These are phyloP conservation scores for Tillandsia fasciculata DNA, from an alignment of 176 grass and related monocot species.

Conservation along the genomic window DNA sequence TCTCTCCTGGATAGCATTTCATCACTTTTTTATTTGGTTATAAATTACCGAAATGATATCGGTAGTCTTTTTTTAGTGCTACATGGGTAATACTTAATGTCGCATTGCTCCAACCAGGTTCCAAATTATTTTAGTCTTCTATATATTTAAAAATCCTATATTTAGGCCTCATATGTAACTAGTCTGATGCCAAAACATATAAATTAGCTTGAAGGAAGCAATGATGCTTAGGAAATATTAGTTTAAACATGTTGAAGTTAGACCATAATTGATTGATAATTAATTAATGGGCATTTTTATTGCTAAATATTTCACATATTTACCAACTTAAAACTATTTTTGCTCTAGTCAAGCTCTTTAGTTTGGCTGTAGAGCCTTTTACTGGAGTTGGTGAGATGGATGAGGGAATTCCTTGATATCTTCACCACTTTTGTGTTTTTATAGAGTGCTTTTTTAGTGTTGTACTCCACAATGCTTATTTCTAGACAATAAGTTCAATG, in stretches of 20 bases:
- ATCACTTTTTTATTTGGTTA: not conserved
- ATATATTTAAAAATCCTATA: not conserved
- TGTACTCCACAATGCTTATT: too few relatives aligned
- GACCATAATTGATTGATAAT: not conserved
- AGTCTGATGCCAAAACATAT: not conserved
- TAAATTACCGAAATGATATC: not conserved
- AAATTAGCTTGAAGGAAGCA: not conserved
- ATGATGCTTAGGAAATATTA: not conserved
- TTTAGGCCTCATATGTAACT: too few relatives aligned
- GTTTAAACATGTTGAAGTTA: not conserved
- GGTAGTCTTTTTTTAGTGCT: not conserved
- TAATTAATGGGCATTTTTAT: not conserved
- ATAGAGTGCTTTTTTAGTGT: too few relatives aligned
- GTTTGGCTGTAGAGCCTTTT: too few relatives aligned
- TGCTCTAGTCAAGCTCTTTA: too few relatives aligned
- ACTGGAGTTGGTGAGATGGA: too few relatives aligned
- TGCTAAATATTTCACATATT: too few relatives aligned
- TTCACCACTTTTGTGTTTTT: too few relatives aligned
- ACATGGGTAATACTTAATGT: not conserved
- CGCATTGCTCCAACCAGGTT: not conserved
- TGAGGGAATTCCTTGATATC: too few relatives aligned
- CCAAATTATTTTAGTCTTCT: not conserved
- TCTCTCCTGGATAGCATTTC: conserved; percentile 3
- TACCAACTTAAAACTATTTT: too few relatives aligned
- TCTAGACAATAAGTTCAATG: too few relatives aligned